phyloP scores from a whole-genome alignment of 345 rosid genomes.

The Moricandia arvensis region DNA sequence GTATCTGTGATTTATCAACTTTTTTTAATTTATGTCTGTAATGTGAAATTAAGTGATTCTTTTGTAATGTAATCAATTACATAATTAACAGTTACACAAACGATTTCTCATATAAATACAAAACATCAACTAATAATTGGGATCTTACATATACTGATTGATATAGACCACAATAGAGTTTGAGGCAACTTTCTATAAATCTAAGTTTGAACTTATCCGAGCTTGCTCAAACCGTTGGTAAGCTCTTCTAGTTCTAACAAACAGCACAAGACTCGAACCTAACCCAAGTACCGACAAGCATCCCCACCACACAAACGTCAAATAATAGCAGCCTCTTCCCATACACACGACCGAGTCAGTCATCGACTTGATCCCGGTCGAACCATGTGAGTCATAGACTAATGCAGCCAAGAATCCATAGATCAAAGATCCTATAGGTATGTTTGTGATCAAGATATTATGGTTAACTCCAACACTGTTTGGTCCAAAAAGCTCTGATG shows the following conservation, averaged over 20 bases:
- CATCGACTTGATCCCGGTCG: slow-evolving; percentile 11
- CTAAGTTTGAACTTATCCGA: slow-evolving; percentile 37
- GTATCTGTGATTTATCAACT: no score
- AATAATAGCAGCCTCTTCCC: slow-evolving; percentile 73
- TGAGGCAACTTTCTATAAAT: slow-evolving; percentile 4
- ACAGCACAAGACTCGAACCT: slow-evolving; percentile 63
- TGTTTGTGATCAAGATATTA: slow-evolving; percentile 89
- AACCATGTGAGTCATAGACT: slow-evolving; percentile 62
- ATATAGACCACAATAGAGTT: neutral
- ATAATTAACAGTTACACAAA: no score
- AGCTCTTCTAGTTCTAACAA: slow-evolving; percentile 76
- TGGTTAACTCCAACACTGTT: slow-evolving; percentile 89
- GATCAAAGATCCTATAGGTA: slow-evolving; percentile 77
- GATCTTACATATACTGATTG: neutral
- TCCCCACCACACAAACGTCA: slow-evolving; percentile 88
- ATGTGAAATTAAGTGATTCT: no score
- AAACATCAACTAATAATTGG: neutral
- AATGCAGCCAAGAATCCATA: slow-evolving; percentile 82
- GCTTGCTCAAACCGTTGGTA: slow-evolving; percentile 69
- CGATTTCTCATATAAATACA: no score
- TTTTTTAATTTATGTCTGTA: no score
- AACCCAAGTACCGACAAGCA: slow-evolving; percentile 72
- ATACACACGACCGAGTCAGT: slow-evolving; percentile 52
- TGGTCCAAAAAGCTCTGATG: slow-evolving; percentile 90
- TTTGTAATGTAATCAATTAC: no score